Evolutionary conservation across 2,329 filamentous ascomycete genomes (phyloP).

Genomic region (Dothideomycetes sp.): DNA sequence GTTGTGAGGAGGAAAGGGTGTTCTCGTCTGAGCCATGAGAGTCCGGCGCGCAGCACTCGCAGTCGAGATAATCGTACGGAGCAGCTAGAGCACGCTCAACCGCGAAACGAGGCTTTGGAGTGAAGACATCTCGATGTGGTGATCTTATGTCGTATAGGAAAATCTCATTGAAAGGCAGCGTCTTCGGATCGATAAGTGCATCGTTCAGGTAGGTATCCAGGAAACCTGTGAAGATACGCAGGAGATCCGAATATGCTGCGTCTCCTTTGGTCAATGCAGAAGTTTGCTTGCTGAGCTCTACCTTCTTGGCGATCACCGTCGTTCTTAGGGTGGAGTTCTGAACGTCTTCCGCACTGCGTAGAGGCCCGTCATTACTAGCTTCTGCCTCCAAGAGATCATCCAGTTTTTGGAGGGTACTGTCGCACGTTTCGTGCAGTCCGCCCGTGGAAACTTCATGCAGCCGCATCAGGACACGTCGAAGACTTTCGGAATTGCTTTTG

Average conservation of each 20-base stretch:
- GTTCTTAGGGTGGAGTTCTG: slow-evolving; percentile 60
- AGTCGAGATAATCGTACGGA: slow-evolving; percentile 69
- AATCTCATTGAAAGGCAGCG: slow-evolving; percentile 55
- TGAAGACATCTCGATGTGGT: slow-evolving; percentile 63
- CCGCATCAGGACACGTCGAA: slow-evolving; percentile 29
- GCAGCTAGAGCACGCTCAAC: slow-evolving; percentile 61
- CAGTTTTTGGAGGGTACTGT: slow-evolving; percentile 16
- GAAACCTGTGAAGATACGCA: slow-evolving; percentile 45
- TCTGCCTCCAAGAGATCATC: slow-evolving; percentile 13
- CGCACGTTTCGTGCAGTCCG: slow-evolving; percentile 21
- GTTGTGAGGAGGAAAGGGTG: slow-evolving; percentile 49
- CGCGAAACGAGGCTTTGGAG: slow-evolving; percentile 58
- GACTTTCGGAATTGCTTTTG: slow-evolving; percentile 46
- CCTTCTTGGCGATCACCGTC: slow-evolving; percentile 70
- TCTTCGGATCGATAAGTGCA: slow-evolving; percentile 37
- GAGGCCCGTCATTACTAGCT: slow-evolving; percentile 18
- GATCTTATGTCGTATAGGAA: slow-evolving; percentile 64
- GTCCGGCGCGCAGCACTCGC: slow-evolving; percentile 50
- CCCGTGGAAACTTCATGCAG: slow-evolving; percentile 4
- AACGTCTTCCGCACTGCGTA: slow-evolving; percentile 66
- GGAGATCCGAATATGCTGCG: slow-evolving; percentile 54
- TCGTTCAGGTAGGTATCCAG: slow-evolving; percentile 37
- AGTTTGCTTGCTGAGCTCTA: slow-evolving; percentile 66
- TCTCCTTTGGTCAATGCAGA: slow-evolving; percentile 61
- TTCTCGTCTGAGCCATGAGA: slow-evolving; percentile 25